A percentile compares a stretch with the other conserved stretches of the same genome.
These are phyloP conservation scores for Echinosophora koreensis DNA, from an alignment of 306 rosid genomes.

Conservation along the genomic window DNA sequence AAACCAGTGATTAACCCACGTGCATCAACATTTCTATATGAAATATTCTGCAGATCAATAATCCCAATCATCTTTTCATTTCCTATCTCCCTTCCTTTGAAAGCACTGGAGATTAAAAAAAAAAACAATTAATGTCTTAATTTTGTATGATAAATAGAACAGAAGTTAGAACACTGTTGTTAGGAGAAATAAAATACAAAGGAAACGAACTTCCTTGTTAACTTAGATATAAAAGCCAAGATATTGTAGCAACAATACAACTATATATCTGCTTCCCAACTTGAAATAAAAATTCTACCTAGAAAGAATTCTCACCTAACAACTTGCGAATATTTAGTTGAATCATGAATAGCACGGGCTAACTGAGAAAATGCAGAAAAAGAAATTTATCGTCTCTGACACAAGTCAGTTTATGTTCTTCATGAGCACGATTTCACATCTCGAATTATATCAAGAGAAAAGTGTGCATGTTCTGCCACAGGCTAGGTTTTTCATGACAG, in stretches of 20 bases:
- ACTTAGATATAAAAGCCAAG: not conserved
- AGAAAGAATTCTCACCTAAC: constrained; percentile 8
- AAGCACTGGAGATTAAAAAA: constrained; percentile 58
- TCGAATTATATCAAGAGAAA: not conserved
- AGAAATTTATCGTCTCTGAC: not conserved
- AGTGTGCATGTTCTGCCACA: not conserved
- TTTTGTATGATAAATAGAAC: not conserved
- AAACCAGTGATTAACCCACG: constrained; percentile 89
- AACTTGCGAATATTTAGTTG: not conserved
- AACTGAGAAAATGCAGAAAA: not conserved
- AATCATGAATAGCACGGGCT: constrained; percentile 2
- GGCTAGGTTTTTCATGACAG: not conserved
- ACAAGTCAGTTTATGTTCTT: not conserved
- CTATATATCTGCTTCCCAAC: not conserved
- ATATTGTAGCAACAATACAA: not conserved
- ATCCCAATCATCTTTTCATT: constrained; percentile 80
- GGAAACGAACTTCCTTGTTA: constrained; percentile 14
- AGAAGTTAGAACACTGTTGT: constrained; percentile 7
- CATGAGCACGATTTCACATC: not conserved
- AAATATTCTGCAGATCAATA: constrained; percentile 74
- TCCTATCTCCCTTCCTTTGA: constrained; percentile 80
- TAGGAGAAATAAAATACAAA: not conserved
- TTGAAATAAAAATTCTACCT: not conserved
- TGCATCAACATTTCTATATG: constrained; percentile 75
- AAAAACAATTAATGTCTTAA: not conserved